Evolutionary conservation across 2,329 filamentous ascomycete genomes (phyloP).

Genomic region (Epichloe hybrida): DNA sequence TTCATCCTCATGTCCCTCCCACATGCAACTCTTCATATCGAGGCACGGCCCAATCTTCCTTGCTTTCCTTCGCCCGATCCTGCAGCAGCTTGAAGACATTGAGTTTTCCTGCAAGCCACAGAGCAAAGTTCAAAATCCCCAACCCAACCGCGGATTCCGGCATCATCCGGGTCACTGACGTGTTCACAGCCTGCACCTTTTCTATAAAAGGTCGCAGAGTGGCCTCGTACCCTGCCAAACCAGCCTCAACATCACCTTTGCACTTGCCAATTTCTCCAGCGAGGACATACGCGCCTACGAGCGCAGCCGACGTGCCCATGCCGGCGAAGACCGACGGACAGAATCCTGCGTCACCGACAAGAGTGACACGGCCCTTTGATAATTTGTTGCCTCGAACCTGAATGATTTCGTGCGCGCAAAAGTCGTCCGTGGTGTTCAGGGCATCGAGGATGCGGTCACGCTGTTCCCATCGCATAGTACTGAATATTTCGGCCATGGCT

Average conservation of each 20-base stretch:
- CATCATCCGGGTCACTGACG: background rate
- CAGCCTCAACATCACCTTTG: slow-evolving; percentile 15
- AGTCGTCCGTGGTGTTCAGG: slow-evolving; percentile 24
- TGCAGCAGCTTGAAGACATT: background rate
- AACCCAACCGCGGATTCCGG: background rate
- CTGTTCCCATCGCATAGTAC: slow-evolving; percentile 30
- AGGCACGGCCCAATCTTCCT: slow-evolving; percentile 1
- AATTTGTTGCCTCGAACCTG: slow-evolving; percentile 27
- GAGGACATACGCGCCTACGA: slow-evolving; percentile 36
- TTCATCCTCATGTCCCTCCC: background rate
- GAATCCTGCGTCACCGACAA: slow-evolving; percentile 36
- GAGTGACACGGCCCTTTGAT: slow-evolving; percentile 27
- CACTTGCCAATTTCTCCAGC: slow-evolving; percentile 28
- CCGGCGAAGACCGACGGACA: slow-evolving; percentile 27
- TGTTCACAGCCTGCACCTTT: background rate
- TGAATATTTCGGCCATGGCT: slow-evolving; percentile 23
- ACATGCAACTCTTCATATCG: slow-evolving; percentile 1
- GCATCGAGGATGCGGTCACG: slow-evolving; percentile 20
- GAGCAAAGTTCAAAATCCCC: background rate
- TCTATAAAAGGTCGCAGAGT: slow-evolving; percentile 25
- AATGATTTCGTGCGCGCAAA: slow-evolving; percentile 30
- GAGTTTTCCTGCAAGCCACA: background rate
- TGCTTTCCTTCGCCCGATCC: background rate
- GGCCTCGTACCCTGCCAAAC: slow-evolving; percentile 25
- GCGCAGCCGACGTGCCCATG: slow-evolving; percentile 30